Evolutionary conservation across 176 grass and related monocot genomes (phyloP), one percentile per base, ranked within the genome.

Genomic region (Echinochloa phyllopogon): DNA sequence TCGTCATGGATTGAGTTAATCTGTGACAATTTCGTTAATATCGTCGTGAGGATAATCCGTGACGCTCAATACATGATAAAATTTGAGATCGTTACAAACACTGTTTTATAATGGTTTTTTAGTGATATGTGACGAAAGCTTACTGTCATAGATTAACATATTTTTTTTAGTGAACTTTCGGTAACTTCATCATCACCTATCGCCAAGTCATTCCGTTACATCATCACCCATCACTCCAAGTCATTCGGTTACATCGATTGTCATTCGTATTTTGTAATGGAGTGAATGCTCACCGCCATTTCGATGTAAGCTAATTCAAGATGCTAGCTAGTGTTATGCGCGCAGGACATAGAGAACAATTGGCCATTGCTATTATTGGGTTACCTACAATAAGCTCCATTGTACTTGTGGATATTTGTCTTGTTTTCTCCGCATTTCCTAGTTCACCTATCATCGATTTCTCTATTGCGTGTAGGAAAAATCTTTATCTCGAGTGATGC

Each of bases 221-320:
- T 83, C 18, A 74, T 62, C 39, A 13, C 51, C 29, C 12, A 57
- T 67, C 27, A 43, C 63, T 27, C 62, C 56, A 0, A 57, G 38
- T 49, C 65, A 59, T 87, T 83, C 24, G 33, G 33, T 69, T 29
- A 68, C 57, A 44, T 82, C 4, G 6, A 90, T 81, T 83, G 38
- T 39, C 60, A 62, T 71, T 80, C 52, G 52, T 11, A 23, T 36
- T 75, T 60, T 56, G 25, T 67, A 12, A 43, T 78, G 74, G 58
- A 68, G n/a, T 27, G 73, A 82, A 72, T 53, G 53, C 40, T 53
- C 48, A 14, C 14, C 4, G 0, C 60, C 52, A 45, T 78, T 78
- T 87, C 75, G 38, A 56, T 47, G 24, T 16, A 59, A 53, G 10
- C 55, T 38, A n/a, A 48, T 42, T 61, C 4, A 38, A 69, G 80